Conservation (phyloP, 441 rosid species). For the Breynia disticha region DNA sequence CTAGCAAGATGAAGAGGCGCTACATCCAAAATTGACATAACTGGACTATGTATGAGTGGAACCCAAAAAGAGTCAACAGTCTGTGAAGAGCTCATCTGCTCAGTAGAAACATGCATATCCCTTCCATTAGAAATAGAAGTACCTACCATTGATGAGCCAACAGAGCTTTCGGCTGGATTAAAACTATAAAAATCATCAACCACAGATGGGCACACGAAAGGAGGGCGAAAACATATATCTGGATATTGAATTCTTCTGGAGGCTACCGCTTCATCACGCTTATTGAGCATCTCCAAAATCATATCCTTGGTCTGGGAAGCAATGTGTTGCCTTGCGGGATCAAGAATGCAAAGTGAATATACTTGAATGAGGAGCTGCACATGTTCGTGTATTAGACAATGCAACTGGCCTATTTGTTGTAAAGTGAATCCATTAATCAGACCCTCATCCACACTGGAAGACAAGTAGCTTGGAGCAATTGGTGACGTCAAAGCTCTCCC, state of each 20-base stretch:
- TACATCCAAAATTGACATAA: constrained; percentile 52
- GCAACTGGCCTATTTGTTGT: constrained; percentile 68
- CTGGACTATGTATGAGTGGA: constrained; percentile 34
- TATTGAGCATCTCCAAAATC: constrained; percentile 60
- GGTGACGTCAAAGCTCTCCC: constrained; percentile 27
- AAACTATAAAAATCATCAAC: constrained; percentile 25
- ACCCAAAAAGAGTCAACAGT: constrained; percentile 30
- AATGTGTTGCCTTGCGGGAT: constrained; percentile 60
- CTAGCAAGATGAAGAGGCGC: constrained; percentile 57
- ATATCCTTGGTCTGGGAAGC: constrained; percentile 66
- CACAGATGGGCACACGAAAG: constrained; percentile 38
- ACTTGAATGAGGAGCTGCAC: constrained; percentile 88
- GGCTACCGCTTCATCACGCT: constrained; percentile 43
- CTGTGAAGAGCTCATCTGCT: constrained; percentile 23
- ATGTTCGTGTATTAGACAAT: constrained; percentile 79
- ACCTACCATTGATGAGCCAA: constrained; percentile 8
- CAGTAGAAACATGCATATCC: constrained; percentile 11
- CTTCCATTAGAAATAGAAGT: constrained; percentile 11
- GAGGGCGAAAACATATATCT: constrained; percentile 34
- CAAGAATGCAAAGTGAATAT: constrained; percentile 67
- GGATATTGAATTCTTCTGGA: constrained; percentile 50
- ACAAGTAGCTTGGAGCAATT: constrained; percentile 17
- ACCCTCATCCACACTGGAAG: constrained; percentile 26
- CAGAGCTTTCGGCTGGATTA: constrained; percentile 13
- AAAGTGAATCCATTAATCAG: constrained; percentile 52